Evolutionary conservation across 768 basidiomycete genomes (phyloP).

Genomic region (Guyanaporus albipodus): DNA sequence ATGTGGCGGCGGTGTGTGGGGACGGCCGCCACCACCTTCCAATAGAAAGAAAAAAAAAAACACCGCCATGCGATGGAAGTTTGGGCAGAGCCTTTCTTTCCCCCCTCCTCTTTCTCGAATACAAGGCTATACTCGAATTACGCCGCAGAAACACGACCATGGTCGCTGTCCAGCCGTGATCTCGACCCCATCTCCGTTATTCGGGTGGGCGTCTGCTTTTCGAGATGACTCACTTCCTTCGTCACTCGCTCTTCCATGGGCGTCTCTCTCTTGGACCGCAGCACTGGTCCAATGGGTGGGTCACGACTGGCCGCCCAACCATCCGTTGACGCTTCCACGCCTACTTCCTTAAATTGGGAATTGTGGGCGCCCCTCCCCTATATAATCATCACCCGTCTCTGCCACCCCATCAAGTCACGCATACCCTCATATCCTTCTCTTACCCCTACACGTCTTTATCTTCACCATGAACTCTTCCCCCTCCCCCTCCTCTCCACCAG

Average conservation of each 20-base stretch:
- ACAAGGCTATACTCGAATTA: slow-evolving; percentile 12
- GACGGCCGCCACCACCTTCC: slow-evolving; percentile 3
- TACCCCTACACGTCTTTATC: neutral
- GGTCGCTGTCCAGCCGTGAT: neutral
- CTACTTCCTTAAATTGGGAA: slow-evolving; percentile 4
- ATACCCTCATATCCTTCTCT: slow-evolving; percentile 2
- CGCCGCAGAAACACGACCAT: slow-evolving; percentile 7
- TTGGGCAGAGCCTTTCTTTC: neutral
- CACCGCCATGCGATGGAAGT: slow-evolving; percentile 14
- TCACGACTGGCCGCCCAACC: neutral
- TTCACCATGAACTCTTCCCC: slow-evolving; percentile 12
- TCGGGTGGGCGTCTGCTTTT: too few species aligned
- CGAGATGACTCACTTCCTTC: too few species aligned
- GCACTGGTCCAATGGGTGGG: neutral
- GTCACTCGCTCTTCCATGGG: slow-evolving; percentile 4
- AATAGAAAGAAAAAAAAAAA: too few species aligned
- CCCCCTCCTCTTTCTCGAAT: neutral
- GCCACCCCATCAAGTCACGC: slow-evolving; percentile 8
- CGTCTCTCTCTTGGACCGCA: slow-evolving; percentile 3
- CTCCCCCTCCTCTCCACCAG: neutral
- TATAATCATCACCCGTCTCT: slow-evolving; percentile 14
- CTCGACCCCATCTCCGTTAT: slow-evolving; percentile 4
- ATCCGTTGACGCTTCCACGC: slow-evolving; percentile 13
- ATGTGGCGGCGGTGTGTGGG: slow-evolving; percentile 5
- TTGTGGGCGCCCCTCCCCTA: slow-evolving; percentile 8